Conservation (phyloP, 2,329 filamentous ascomycete species). For the Corynespora cassiicola region DNA sequence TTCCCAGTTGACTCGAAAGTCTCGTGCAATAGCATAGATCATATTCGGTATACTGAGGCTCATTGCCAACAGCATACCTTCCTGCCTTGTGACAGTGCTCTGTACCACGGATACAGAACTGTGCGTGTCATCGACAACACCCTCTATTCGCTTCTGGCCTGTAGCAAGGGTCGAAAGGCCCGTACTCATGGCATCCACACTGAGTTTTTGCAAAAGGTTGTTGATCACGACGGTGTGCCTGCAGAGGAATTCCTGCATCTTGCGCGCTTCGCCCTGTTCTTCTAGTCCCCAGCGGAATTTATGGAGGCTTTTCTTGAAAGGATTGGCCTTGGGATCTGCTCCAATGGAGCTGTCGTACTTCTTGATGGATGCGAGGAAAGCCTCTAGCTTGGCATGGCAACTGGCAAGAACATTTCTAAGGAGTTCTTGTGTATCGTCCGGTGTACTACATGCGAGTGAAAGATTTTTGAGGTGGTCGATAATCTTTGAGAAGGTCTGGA, state of each 20-base stretch:
- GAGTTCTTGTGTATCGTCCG: constrained; percentile 10
- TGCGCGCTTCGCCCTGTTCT: constrained; percentile 1
- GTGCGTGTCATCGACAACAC: neutral
- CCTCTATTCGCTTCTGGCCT: neutral
- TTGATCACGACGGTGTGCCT: constrained; percentile 2
- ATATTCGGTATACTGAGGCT: neutral
- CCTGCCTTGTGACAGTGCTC: too few species aligned
- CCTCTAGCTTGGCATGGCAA: constrained; percentile 13
- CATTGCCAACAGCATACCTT: neutral
- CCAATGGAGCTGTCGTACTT: constrained; percentile 8
- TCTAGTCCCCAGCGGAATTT: constrained; percentile 1
- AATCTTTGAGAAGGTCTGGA: constrained; percentile 8
- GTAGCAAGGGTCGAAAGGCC: neutral
- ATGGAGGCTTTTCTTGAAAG: too few species aligned
- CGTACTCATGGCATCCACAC: neutral
- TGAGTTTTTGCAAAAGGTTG: neutral
- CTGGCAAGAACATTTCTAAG: constrained; percentile 6
- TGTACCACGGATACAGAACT: too few species aligned
- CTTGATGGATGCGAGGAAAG: constrained; percentile 9
- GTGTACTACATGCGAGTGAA: neutral
- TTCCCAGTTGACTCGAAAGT: neutral
- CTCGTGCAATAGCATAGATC: neutral
- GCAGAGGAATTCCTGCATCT: constrained; percentile 1
- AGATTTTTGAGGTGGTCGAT: constrained; percentile 13
- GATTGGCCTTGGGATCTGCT: too few species aligned